Conservation (phyloP, 805 yeast genomes). For the Wickerhamiella kazuoi region DNA sequence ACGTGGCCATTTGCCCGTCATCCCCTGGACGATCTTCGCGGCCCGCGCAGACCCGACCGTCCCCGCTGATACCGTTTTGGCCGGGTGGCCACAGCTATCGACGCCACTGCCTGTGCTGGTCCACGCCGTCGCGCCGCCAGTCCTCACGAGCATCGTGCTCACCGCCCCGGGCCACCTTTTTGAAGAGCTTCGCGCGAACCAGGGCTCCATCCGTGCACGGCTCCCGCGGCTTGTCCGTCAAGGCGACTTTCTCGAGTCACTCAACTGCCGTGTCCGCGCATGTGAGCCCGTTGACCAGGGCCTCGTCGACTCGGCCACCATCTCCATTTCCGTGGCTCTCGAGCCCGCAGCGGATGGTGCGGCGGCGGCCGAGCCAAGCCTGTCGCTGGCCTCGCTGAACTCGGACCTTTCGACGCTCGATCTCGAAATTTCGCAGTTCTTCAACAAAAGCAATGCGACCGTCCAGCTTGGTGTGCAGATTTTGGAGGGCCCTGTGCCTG, state of each 20-base stretch:
- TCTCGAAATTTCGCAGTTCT: conserved; percentile 12
- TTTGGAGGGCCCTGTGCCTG: conserved; percentile 6
- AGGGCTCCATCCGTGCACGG: conserved; percentile 19
- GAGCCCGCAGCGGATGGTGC: conserved; percentile 3
- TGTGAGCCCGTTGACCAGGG: conserved; percentile 72
- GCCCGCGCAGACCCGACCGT: conserved; percentile 1
- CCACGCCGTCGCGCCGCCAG: conserved; percentile 5
- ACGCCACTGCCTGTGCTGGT: background rate
- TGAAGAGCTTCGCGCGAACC: conserved; percentile 23
- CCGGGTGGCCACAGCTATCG: background rate
- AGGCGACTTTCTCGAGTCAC: conserved; percentile 26
- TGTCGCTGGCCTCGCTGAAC: background rate
- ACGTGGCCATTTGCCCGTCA: background rate
- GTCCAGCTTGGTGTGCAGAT: conserved; percentile 3
- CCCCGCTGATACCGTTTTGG: background rate
- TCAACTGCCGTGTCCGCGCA: conserved; percentile 35
- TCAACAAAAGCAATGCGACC: conserved; percentile 1
- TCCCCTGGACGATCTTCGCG: conserved; percentile 5
- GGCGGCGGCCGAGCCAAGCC: background rate
- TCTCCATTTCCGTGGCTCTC: conserved; percentile 39
- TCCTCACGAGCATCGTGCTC: conserved; percentile 25
- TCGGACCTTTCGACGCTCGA: conserved; percentile 5
- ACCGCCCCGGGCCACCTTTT: conserved; percentile 34
- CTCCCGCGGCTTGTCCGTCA: conserved; percentile 25
- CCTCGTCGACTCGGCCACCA: conserved; percentile 22